Base-by-base conservation (phyloP, 257 asterid genomes). In the Fraxinus anomala region DNA sequence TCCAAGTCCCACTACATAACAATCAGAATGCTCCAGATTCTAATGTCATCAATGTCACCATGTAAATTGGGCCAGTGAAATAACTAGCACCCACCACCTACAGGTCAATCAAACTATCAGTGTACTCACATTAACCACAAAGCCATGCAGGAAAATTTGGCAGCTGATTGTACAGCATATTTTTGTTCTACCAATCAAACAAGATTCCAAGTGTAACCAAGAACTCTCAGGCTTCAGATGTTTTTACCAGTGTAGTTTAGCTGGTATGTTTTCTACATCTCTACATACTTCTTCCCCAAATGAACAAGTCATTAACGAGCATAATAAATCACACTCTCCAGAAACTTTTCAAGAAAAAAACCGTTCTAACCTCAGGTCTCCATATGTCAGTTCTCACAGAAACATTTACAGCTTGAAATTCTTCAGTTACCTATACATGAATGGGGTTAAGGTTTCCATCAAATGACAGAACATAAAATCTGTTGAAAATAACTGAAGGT, bases 401-500 rank as follows among this genome's bases (percentile, higher is more conserved):
- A 40, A 96, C 97, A 87, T 93, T 96, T 73, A 93, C 98, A 86
- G 97, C 97, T 83, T 96, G 99, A 85, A 91, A 89, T 77, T 96
- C 99, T 86, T 89, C 95, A 21, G 89, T 96, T 75, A 92, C 97
- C 99, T 96, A 81, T 77, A 86, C 21, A 82, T 77, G 33, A 67
- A 71, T 40, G 4, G 66, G 59, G 33, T 77, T 81, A 42, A 77
- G 73, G 80, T 70, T 13, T 73, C 73, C 79, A 74, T 39, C 72
- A 16, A 74, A 61, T 19, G n/a, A 73, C 44, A 44, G 42, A 47
- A 6, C 33, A 17, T 28, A 70, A 59, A 73, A 36, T 40, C 75
- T 21, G 51, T 13, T 26, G 73, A 74, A 76, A 82, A 73, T 19
- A 59, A 76, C 68, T 59, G 31, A 68, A 80, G 82, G 86, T 84